These are phyloP conservation scores for Millerozyma acaciae DNA, from an alignment of 805 yeast species.

Conservation along the genomic window DNA sequence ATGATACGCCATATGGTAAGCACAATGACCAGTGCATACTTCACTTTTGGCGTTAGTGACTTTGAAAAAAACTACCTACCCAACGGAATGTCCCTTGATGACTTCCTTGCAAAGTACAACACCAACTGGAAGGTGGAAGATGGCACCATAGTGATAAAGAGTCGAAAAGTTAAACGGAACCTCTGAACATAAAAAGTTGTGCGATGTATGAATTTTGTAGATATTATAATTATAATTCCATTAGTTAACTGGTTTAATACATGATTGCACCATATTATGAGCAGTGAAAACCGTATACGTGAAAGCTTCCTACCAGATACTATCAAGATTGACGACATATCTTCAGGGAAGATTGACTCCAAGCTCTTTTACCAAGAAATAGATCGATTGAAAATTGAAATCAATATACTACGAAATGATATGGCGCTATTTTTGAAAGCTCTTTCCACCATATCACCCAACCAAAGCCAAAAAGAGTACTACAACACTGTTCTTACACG, in stretches of 20 bases:
- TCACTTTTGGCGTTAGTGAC: constrained; percentile 26
- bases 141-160: constrained; percentile 22
- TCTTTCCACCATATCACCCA: constrained; percentile 29
- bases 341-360: constrained; percentile 40
- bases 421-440: constrained; percentile 36
- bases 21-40: constrained; percentile 31
- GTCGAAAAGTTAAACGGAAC: constrained; percentile 9
- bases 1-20: constrained; percentile 30
- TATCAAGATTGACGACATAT: constrained; percentile 40
- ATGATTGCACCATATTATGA: constrained; percentile 1
- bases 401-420: constrained; percentile 38
- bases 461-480: constrained; percentile 34
- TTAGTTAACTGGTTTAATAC: too few species aligned
- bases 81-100: constrained; percentile 14
- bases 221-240: too few species aligned
- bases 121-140: constrained; percentile 30
- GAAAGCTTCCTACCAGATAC: constrained; percentile 24
- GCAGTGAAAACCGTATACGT: not conserved
- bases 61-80: constrained; percentile 28
- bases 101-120: constrained; percentile 17
- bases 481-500: constrained; percentile 32
- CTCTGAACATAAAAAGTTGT: not conserved
- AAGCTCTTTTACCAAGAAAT: constrained; percentile 41
- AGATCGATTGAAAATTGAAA: constrained; percentile 39
- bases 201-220: not conserved